Base-by-base conservation (phyloP, 306 rosid genomes). In the Fagus crenata region DNA sequence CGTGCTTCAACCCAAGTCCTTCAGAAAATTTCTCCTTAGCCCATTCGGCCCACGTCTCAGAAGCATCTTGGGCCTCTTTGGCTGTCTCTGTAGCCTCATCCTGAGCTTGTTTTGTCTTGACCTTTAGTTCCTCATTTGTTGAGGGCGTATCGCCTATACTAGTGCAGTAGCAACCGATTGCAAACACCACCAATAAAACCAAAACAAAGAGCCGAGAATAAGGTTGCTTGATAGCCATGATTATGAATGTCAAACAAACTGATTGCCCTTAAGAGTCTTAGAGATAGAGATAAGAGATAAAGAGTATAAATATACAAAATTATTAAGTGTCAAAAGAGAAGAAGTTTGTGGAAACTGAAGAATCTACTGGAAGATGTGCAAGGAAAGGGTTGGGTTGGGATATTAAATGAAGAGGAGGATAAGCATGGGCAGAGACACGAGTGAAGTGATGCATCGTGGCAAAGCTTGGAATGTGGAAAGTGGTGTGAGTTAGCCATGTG, bases 1-100 rank as follows among this genome's bases (percentile, higher is more conserved):
- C 84, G 3, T 77, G 84, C 72, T 78, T 86, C 71, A 92, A 76
- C 0, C 98, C 90, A 77, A 93, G 90, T 5, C 96, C 93, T 55
- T 78, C 96, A 0, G 77, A 59, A 75, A 93, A 59, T 79, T 84
- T 94, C 74, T 94, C 96, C 69, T 92, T 90, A 3, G 96, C 95
- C 97, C 98, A 92, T n/a, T 67, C 94, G 4, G 93, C 72, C 98
- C 98, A 92, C 13, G 91, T 69, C 75, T 89, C 98, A 9, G 92
- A 55, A 0, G 83, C 75, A 75, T 89, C 87, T 77, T 78, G 82
- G 2, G 78, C 90, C 6, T 81, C 85, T 53, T 68, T 53, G 0
- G 77, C 88, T 1, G 80, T 81, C 78, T 84, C 94, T 35, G 55
- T 81, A 39, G 46, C 90, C 81, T 49, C 78, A 40, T 78, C 70